Conservation (phyloP, 495 filamentous ascomycete genomes). For the Aspergillus biplanus region DNA sequence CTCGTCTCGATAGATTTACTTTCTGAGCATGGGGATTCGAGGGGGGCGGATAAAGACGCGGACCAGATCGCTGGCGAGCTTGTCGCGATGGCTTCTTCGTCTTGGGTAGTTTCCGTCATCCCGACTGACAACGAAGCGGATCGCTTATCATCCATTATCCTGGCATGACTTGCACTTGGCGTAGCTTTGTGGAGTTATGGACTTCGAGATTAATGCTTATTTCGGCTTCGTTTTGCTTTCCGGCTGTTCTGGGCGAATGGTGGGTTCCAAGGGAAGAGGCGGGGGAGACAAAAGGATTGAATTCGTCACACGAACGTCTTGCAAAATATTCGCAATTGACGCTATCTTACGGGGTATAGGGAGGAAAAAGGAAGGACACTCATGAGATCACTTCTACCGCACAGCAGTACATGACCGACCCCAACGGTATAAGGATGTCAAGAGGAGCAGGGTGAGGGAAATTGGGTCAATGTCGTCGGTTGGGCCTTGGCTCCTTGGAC, state of each 20-base stretch:
- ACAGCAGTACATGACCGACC: slow-evolving; percentile 25
- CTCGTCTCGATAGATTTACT: slow-evolving; percentile 34
- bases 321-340: slow-evolving; percentile 10
- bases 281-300: slow-evolving; percentile 24
- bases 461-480: slow-evolving; percentile 16
- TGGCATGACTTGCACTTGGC: slow-evolving; percentile 41
- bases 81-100: slow-evolving; percentile 33
- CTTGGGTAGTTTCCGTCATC: slow-evolving; percentile 36
- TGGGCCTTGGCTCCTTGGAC: slow-evolving; percentile 15
- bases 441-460: slow-evolving; percentile 14
- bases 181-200: background rate
- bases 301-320: slow-evolving; percentile 22
- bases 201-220: slow-evolving; percentile 8
- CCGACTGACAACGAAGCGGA: slow-evolving; percentile 37
- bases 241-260: background rate
- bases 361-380: slow-evolving; percentile 21
- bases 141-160: slow-evolving; percentile 45
- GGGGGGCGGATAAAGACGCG: slow-evolving; percentile 34
- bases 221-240: background rate
- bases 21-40: slow-evolving; percentile 32
- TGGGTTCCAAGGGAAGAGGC: slow-evolving; percentile 16
- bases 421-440: slow-evolving; percentile 13
- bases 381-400: slow-evolving; percentile 16
- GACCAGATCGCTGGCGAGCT: slow-evolving; percentile 34
- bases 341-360: slow-evolving; percentile 11